Base-by-base conservation (phyloP, 345 rosid species). In the Syzygium jambos region DNA sequence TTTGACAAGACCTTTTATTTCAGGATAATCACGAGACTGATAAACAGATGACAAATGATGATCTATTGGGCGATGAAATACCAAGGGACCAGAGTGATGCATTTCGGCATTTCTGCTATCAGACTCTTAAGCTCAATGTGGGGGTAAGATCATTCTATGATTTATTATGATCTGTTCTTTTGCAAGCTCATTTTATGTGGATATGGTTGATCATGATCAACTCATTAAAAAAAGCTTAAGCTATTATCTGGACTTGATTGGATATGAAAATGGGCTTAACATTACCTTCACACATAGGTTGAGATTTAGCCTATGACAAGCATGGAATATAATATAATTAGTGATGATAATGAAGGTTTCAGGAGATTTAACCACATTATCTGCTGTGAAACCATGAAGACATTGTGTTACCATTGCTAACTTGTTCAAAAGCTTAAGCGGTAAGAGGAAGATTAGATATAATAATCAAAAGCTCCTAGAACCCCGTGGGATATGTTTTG, bases 1-100 rank as follows among this genome's bases (percentile, higher is more conserved):
- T 13, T 73, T 41, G 54, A 19, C 65, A 63, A 54, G 59, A 56
- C 78, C 34, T 86, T 85, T 27, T 86, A 82, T 61, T 88, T 89
- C 94, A 98, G 99, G 98, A 92, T 82, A 93, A 92, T 90, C 92
- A 88, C 84, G 97, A 91, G 88, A 86, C 89, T 54, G 94, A 92
- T 87, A 92, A 88, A 16, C 85, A 83, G 83, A 93, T 96, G 98
- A 95, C 99, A 84, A 98, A 96, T 94, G 98, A 98, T 93, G 99
- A 98, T 91, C 89, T 96, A 89, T 91, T 98, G 89, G 99, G 99
- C 38, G 99, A 96, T 92, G 98, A 98, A 91, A 94, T 98, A 90
- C 99, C 99, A 87, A 63, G 83, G 57, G 98, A 96, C 85, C 99
- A 98, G 94, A 91, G 87, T 90, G 92, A 93, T 88, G 89, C 89